These are phyloP conservation scores for Solanum pennellii DNA, from an alignment of 257 asterid genomes.

Conservation along the genomic window DNA sequence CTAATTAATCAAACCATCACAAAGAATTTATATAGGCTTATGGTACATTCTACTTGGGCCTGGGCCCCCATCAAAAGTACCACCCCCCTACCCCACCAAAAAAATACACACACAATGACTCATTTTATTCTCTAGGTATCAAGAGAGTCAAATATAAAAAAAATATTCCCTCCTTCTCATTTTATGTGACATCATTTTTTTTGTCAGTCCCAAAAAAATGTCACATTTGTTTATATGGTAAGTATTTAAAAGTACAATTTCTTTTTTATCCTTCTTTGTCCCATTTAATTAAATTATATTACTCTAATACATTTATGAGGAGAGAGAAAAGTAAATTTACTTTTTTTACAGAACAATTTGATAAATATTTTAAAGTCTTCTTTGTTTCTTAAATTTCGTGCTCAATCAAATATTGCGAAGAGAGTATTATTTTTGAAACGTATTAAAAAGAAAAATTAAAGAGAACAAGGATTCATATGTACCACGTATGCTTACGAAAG, in stretches of 20 bases:
- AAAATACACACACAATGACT: background rate
- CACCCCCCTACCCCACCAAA: background rate
- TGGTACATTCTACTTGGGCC: background rate
- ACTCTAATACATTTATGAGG: too few species aligned
- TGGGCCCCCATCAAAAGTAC: background rate
- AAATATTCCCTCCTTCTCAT: too few species aligned
- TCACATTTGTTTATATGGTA: too few species aligned
- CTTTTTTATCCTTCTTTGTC: too few species aligned
- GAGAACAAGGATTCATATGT: background rate
- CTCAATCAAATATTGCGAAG: accelerated
- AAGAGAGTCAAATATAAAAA: background rate
- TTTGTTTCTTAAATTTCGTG: accelerated
- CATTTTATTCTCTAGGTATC: background rate
- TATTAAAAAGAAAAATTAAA: background rate
- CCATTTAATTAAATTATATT: too few species aligned
- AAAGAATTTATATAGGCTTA: background rate
- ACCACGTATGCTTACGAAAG: background rate
- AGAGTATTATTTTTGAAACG: background rate
- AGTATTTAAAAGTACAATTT: too few species aligned
- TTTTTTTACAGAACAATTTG: accelerated
- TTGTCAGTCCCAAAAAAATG: too few species aligned
- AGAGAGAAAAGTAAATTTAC: too few species aligned
- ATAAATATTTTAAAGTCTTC: too few species aligned
- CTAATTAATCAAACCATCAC: background rate
- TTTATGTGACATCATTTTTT: too few species aligned